Conservation (phyloP, 208 protist species). For the Leptomonas seymouri region DNA sequence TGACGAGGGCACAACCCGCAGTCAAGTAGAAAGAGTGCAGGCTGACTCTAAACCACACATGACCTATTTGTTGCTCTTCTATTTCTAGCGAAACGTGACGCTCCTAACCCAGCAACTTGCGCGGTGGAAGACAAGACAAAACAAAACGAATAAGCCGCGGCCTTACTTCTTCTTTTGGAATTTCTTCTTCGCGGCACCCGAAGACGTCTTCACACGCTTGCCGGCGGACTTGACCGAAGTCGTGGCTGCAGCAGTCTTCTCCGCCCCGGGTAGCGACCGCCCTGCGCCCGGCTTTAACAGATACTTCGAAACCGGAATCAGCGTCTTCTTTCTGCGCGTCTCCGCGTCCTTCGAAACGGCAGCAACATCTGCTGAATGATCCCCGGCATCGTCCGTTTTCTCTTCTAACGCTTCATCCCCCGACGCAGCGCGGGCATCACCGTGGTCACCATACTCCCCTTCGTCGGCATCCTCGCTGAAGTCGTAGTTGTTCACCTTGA, state of each 20-base stretch:
- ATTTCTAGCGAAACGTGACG: too few relatives aligned
- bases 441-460: neutral
- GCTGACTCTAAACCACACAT: too few relatives aligned
- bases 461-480: slow-evolving; percentile 6
- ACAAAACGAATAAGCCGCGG: too few relatives aligned
- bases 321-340: slow-evolving; percentile 17
- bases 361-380: neutral
- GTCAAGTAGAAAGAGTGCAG: slow-evolving; percentile 9
- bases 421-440: neutral
- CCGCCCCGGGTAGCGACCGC: neutral
- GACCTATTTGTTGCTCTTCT: too few relatives aligned
- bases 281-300: slow-evolving; percentile 17
- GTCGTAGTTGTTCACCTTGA: neutral
- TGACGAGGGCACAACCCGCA: neutral
- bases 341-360: neutral
- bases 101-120: too few relatives aligned
- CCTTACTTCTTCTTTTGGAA: slow-evolving; percentile 33
- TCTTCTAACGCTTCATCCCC: neutral
- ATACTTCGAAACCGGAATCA: slow-evolving; percentile 41
- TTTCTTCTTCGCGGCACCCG: slow-evolving; percentile 19
- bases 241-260: slow-evolving; percentile 4
- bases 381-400: neutral
- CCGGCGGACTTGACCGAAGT: slow-evolving; percentile 20
- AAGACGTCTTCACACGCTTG: slow-evolving; percentile 18
- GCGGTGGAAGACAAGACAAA: too few relatives aligned